These are phyloP conservation scores for Talaromyces thailandensis DNA, from an alignment of 495 filamentous ascomycete genomes.

Conservation along the genomic window DNA sequence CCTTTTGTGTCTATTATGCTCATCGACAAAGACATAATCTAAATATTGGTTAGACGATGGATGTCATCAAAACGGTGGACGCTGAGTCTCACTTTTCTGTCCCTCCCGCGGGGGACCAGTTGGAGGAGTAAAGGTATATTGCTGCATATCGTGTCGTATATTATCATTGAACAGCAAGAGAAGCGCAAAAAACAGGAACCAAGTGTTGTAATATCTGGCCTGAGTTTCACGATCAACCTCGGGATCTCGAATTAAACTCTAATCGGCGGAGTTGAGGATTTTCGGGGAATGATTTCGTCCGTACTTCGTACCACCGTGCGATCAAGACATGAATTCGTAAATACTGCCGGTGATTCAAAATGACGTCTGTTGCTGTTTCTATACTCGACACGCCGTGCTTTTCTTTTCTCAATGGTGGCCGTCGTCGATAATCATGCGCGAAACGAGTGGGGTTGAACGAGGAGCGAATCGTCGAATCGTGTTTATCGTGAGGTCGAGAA, in stretches of 20 bases:
- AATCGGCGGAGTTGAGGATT: not conserved
- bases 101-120: conserved; percentile 34
- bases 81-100: conserved; percentile 28
- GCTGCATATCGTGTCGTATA: conserved; percentile 23
- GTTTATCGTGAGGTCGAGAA: not conserved
- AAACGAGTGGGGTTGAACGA: not conserved
- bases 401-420: not conserved
- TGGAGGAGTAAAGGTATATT: conserved; percentile 40
- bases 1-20: conserved; percentile 96
- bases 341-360: not conserved
- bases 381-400: not conserved
- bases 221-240: not conserved
- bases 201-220: not conserved
- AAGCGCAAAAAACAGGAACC: not conserved
- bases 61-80: not conserved
- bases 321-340: not conserved
- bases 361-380: not conserved
- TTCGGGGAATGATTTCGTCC: not conserved
- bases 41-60: conserved; percentile 5
- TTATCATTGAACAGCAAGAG: not conserved
- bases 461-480: not conserved
- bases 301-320: not conserved
- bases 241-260: not conserved
- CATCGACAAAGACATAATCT: conserved; percentile 99
- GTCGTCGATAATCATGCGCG: not conserved